These are phyloP conservation scores for Bipolaris gigantea DNA, from an alignment of 2,329 filamentous ascomycete species.

Conservation along the genomic window DNA sequence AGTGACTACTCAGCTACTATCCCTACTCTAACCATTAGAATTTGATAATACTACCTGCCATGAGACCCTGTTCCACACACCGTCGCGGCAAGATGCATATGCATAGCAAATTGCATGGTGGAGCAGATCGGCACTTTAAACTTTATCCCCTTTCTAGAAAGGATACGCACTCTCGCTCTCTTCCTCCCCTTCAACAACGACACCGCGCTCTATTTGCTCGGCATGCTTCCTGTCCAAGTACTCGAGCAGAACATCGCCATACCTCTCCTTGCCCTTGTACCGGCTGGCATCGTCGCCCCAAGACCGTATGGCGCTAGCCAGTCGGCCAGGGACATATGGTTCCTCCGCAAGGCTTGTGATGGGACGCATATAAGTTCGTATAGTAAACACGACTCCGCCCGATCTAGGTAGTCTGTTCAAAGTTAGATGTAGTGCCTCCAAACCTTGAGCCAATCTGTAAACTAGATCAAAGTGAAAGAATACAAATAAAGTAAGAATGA, in stretches of 20 bases:
- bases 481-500: background rate
- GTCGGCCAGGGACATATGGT: conserved; percentile 73
- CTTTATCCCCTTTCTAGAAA: conserved; percentile 43
- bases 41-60: background rate
- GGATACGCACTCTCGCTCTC: conserved; percentile 63
- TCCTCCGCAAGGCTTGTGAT: conserved; percentile 69
- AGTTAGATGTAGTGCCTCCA: background rate
- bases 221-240: conserved; percentile 74
- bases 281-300: conserved; percentile 76
- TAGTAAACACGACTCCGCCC: conserved; percentile 67
- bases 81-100: background rate
- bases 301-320: conserved; percentile 77
- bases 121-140: background rate
- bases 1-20: too few species aligned
- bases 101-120: background rate
- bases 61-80: background rate
- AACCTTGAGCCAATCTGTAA: background rate
- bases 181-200: conserved; percentile 65
- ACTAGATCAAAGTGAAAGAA: background rate
- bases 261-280: conserved; percentile 79
- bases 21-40: background rate
- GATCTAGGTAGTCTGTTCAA: conserved; percentile 46
- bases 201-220: conserved; percentile 69
- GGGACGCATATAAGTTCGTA: conserved; percentile 77
- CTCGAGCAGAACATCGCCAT: conserved; percentile 71